Conservation (phyloP, 441 rosid species). For the Jatropha podagrica region DNA sequence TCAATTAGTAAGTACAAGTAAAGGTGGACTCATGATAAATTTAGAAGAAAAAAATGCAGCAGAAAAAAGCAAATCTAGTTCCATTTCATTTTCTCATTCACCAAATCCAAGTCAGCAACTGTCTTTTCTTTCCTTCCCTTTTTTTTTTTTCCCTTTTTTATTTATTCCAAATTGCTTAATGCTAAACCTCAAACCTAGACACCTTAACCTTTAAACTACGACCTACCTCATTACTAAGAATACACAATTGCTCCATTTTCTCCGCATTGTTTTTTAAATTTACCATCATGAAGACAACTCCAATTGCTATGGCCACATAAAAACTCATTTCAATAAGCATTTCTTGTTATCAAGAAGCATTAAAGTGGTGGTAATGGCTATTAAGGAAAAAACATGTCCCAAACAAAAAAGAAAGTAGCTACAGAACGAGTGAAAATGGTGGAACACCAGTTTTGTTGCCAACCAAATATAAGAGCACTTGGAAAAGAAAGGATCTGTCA, state of each 20-base stretch:
- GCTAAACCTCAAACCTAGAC: neutral
- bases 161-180: neutral
- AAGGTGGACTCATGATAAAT: neutral
- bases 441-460: neutral
- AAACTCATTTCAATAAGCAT: neutral
- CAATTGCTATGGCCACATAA: neutral
- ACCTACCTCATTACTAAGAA: neutral
- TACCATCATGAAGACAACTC: neutral
- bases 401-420: neutral
- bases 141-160: neutral
- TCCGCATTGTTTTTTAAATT: neutral
- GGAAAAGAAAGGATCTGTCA: neutral
- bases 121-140: neutral
- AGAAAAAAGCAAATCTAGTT: constrained; percentile 1
- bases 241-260: neutral
- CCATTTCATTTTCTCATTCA: neutral
- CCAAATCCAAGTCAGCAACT: neutral
- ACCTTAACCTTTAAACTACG: neutral
- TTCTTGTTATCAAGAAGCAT: neutral
- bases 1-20: neutral
- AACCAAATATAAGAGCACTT: neutral
- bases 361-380: neutral
- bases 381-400: neutral
- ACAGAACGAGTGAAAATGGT: neutral
- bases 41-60: neutral